Conservation (phyloP, 2,329 filamentous ascomycete genomes). For the Penicillium sp. region DNA sequence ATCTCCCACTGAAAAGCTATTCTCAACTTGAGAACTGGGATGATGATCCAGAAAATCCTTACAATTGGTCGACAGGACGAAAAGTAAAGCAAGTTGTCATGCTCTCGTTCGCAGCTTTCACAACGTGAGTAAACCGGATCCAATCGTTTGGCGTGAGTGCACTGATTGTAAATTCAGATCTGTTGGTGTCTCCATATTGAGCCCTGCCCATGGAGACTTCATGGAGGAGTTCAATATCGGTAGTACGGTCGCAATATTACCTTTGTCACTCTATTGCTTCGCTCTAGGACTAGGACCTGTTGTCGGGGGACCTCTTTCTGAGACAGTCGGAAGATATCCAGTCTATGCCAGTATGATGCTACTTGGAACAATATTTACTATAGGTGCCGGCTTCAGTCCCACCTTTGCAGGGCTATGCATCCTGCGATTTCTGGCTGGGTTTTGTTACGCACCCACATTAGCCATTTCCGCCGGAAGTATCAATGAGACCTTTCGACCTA, state of each 20-base stretch:
- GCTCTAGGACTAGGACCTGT: slow-evolving; percentile 22
- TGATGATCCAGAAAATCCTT: slow-evolving; percentile 13
- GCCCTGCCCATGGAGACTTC: slow-evolving; percentile 12
- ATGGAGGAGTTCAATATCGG: slow-evolving; percentile 18
- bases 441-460: slow-evolving; percentile 17
- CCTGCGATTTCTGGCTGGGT: slow-evolving; percentile 18
- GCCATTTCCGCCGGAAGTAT: slow-evolving; percentile 20
- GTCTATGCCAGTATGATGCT: slow-evolving; percentile 18
- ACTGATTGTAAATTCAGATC: slow-evolving; percentile 8
- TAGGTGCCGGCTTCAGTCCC: slow-evolving; percentile 16
- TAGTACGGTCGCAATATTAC: slow-evolving; percentile 17
- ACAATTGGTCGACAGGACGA: slow-evolving; percentile 15
- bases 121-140: slow-evolving; percentile 7
- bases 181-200: slow-evolving; percentile 17
- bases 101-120: slow-evolving; percentile 19
- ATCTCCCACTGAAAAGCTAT: background rate
- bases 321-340: slow-evolving; percentile 24
- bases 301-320: slow-evolving; percentile 25
- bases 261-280: slow-evolving; percentile 18
- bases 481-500: slow-evolving; percentile 24
- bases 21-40: background rate
- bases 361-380: slow-evolving; percentile 17
- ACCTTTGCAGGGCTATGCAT: slow-evolving; percentile 14
- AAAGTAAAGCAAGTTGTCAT: slow-evolving; percentile 15
- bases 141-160: no score